Percentiles rank a stretch among this genome's conserved stretches.
Conservation (phyloP, 768 basidiomycete genomes). For the Rhodotorula sphaerocarpa region DNA sequence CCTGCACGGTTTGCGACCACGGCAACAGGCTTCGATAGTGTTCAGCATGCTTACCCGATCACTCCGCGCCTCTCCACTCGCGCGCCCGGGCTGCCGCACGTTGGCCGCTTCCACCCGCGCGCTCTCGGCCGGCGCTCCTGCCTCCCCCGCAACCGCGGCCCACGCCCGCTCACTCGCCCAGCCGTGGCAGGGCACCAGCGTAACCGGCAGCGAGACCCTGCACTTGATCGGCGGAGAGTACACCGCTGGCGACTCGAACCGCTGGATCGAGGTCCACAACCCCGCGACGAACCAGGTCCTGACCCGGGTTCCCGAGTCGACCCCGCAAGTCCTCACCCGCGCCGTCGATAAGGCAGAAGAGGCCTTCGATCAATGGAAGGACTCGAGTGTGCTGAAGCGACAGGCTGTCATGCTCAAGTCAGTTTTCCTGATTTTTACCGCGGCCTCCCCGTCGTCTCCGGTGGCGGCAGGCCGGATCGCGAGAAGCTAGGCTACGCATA, state of each 20-base stretch:
- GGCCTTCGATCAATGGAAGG: slow-evolving; percentile 83
- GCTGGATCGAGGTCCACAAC: slow-evolving; percentile 82
- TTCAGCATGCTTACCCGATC: no score
- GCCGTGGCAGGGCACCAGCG: slow-evolving; percentile 80
- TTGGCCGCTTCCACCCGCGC: no score
- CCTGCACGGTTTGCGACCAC: no score
- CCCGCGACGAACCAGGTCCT: slow-evolving; percentile 91
- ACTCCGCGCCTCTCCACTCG: no score
- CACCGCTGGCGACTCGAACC: slow-evolving; percentile 63
- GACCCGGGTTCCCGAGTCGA: slow-evolving; percentile 82
- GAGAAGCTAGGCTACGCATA: background rate
- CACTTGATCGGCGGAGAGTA: slow-evolving; percentile 89
- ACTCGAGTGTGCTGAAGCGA: slow-evolving; percentile 70
- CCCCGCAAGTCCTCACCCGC: slow-evolving; percentile 65
- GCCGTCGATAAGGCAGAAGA: slow-evolving; percentile 74
- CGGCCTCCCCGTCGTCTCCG: background rate
- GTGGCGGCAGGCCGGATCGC: background rate
- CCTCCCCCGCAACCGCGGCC: no score
- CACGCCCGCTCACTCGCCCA: background rate
- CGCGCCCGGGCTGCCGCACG: no score
- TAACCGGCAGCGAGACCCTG: slow-evolving; percentile 77
- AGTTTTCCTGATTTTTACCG: slow-evolving; percentile 44
- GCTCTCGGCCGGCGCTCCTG: no score
- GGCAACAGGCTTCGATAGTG: no score
- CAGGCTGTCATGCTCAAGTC: slow-evolving; percentile 86